These are phyloP conservation scores for Trichosporon faecale DNA, from an alignment of 1,284 basidiomycete species.

Conservation along the genomic window DNA sequence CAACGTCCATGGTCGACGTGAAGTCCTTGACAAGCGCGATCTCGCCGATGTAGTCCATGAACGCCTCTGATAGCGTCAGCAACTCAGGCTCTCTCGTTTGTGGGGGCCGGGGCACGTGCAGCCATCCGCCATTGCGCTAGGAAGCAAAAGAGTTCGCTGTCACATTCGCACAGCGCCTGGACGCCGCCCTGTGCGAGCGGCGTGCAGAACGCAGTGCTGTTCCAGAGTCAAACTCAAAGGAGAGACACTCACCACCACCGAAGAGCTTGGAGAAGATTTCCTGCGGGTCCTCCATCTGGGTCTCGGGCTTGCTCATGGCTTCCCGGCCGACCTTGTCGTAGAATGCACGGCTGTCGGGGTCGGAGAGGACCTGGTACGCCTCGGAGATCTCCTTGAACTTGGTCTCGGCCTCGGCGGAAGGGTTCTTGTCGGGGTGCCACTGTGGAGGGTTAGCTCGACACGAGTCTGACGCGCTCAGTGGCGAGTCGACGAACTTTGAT, in stretches of 20 bases:
- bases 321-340: slow-evolving; percentile 92
- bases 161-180: background rate
- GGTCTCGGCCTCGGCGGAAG: slow-evolving; percentile 77
- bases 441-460: slow-evolving; percentile 40
- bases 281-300: slow-evolving; percentile 66
- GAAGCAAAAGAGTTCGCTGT: background rate
- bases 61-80: slow-evolving; percentile 38
- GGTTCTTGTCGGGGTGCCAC: slow-evolving; percentile 94
- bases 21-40: slow-evolving; percentile 78
- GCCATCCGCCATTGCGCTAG: background rate
- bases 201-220: background rate
- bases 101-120: background rate
- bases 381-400: slow-evolving; percentile 94
- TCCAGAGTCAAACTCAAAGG: background rate
- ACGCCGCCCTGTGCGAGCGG: too few species aligned
- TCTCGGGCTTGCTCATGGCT: slow-evolving; percentile 46
- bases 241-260: slow-evolving; percentile 69
- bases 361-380: slow-evolving; percentile 83
- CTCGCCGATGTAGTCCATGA: slow-evolving; percentile 84
- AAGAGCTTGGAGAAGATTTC: slow-evolving; percentile 90
- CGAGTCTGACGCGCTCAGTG: background rate
- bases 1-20: slow-evolving; percentile 51
- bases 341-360: slow-evolving; percentile 78
- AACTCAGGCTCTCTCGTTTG: background rate
- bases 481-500: slow-evolving; percentile 65